phyloP scores from a whole-genome alignment of 2,329 filamentous ascomycete genomes.

The Pseudomassariella vexata region DNA sequence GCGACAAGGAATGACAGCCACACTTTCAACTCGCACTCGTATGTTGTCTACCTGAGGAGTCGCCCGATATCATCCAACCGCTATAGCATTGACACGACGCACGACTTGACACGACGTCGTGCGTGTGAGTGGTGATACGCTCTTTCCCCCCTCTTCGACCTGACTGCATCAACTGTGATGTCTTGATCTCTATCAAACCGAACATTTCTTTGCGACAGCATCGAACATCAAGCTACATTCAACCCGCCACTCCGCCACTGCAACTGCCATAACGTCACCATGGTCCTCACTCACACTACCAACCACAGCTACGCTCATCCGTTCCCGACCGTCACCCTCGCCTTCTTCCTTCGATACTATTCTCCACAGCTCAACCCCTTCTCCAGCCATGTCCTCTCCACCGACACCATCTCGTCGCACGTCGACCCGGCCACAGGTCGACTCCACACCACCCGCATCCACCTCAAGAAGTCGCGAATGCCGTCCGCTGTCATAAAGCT shows the following conservation, averaged over 20 bases:
- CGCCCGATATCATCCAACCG: too few species aligned
- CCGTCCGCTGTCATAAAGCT: conserved; percentile 71
- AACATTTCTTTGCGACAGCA: too few species aligned
- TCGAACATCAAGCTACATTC: background rate
- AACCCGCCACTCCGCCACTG: background rate
- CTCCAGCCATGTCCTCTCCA: conserved; percentile 74
- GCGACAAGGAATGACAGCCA: too few species aligned
- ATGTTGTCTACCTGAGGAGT: too few species aligned
- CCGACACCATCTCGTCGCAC: conserved; percentile 71
- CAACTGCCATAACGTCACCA: conserved; percentile 26
- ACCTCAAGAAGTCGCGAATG: conserved; percentile 75
- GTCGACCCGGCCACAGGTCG: conserved; percentile 70
- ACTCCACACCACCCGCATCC: conserved; percentile 71
- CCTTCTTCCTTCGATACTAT: conserved; percentile 85
- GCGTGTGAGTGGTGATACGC: background rate
- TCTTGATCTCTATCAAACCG: background rate
- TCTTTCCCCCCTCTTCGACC: background rate
- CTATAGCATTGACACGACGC: background rate
- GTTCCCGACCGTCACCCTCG: conserved; percentile 79
- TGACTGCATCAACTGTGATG: background rate
- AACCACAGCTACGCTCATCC: conserved; percentile 73
- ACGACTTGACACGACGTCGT: background rate
- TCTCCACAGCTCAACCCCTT: conserved; percentile 68
- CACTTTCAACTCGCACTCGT: too few species aligned
- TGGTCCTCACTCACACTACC: conserved; percentile 60